Evolutionary conservation across 2,329 filamentous ascomycete species (phyloP).

Genomic region (Aureobasidium uvarum): DNA sequence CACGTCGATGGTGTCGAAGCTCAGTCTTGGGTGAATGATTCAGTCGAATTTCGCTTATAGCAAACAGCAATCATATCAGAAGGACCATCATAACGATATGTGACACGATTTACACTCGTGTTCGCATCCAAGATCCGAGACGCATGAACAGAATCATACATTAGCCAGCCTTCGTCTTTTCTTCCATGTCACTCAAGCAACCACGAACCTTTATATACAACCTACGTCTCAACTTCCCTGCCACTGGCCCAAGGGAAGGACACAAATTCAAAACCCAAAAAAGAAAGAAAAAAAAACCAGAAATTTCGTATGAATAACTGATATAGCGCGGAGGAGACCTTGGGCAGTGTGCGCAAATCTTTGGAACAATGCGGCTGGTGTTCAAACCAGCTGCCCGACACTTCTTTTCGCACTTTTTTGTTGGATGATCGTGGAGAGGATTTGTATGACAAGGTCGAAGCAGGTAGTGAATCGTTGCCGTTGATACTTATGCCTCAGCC

Average conservation of each 20-base stretch:
- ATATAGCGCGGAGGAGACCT: background rate
- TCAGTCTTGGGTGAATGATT: too few relatives aligned
- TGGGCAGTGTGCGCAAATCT: background rate
- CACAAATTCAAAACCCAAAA: background rate
- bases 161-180: too few relatives aligned
- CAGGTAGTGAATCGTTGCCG: too few relatives aligned
- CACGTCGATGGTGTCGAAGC: too few relatives aligned
- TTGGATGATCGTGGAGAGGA: too few relatives aligned
- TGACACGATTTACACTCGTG: too few relatives aligned
- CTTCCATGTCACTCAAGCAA: background rate
- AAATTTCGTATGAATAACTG: background rate
- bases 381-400: background rate
- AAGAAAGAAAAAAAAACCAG: background rate
- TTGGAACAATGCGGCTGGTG: background rate
- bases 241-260: constrained; percentile 1
- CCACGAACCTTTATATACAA: background rate
- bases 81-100: too few relatives aligned
- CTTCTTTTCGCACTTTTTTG: background rate
- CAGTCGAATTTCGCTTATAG: too few relatives aligned
- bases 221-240: background rate
- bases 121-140: too few relatives aligned
- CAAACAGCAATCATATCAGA: too few relatives aligned
- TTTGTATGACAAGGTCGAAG: too few relatives aligned
- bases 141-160: background rate
- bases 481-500: too few relatives aligned